Conservation (phyloP, 768 basidiomycete species). For the Termitomyces sp. region DNA sequence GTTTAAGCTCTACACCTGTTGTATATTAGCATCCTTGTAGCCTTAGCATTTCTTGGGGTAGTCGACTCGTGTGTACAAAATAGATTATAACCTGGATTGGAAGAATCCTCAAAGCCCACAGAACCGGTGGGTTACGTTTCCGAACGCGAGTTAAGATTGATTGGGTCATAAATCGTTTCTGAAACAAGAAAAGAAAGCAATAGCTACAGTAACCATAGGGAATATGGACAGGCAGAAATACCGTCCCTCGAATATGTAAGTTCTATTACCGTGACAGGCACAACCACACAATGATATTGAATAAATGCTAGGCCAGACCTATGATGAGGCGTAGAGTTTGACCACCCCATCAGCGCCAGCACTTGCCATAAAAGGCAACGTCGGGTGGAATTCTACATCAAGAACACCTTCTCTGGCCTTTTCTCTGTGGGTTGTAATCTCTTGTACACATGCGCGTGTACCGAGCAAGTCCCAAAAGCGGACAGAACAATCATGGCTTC, state of each 20-base stretch:
- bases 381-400: constrained; percentile 81
- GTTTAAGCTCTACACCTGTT: constrained; percentile 18
- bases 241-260: constrained; percentile 34
- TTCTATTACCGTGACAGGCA: constrained; percentile 28
- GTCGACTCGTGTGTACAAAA: constrained; percentile 4
- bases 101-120: not conserved
- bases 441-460: constrained; percentile 80
- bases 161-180: constrained; percentile 17
- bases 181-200: constrained; percentile 22
- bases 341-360: constrained; percentile 96
- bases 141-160: constrained; percentile 3
- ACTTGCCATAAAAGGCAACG: constrained; percentile 85
- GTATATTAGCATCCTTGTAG: constrained; percentile 39
- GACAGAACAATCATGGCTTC: constrained; percentile 90
- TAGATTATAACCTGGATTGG: not conserved
- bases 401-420: constrained; percentile 91
- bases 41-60: constrained; percentile 29
- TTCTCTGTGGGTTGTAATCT: constrained; percentile 84
- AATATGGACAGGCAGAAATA: constrained; percentile 26
- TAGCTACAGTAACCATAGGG: constrained; percentile 25
- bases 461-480: constrained; percentile 94
- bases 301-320: constrained; percentile 25
- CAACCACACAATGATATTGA: constrained; percentile 7
- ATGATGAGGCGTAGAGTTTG: constrained; percentile 87
- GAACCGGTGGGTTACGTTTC: not conserved